Base-by-base conservation (phyloP, 75 land plant genomes). In the Chamaecyparis obtusa region DNA sequence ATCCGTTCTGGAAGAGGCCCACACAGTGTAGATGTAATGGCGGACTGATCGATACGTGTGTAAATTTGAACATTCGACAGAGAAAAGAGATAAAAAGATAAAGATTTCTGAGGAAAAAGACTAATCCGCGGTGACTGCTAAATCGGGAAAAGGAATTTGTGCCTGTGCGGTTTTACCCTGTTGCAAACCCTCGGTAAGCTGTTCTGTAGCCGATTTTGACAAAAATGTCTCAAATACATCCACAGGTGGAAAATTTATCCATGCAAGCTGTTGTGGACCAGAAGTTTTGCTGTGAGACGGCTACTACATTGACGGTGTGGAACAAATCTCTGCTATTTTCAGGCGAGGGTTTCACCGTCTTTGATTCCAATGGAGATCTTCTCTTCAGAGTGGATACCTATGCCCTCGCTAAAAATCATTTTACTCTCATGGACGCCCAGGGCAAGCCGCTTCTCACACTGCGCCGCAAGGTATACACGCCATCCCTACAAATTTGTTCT, bases 321-420 rank as follows among this genome's bases (percentile, higher is more conserved):
- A 94, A 94, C 83, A 94, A 92, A 37, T 94, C 92, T 7, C 91
- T 91, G 41, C 91, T 94, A 86, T 92, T 89, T 83, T 81, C 91
- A 54, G 88, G 91, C 56, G 82, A 79, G 9, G 83, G 43, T 4
- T 94, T 88, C 87, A 88, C 92, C 19, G 95, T 85, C 17, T 92
- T 88, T 77, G 90, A 94, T 72, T 60, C 74, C 16, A 13, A 51
- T 51, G 55, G 55, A 51, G 55, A 51, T 51, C 55, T 51, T 51
- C 55, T 51, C 55, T 94, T 92, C 86, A 89, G 95, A 16, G 91
- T 94, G 83, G 95, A 94, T 84, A 89, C 90, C 41, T 89, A 89
- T 71, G 4, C 90, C 43, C 43, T 10, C 14, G 0, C 83, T 80
- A 41, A 80, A 9, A 19, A n/a, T 21, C 85, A 87, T 30, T 56